phyloP scores from a whole-genome alignment of 1,284 basidiomycete genomes.

The Cutaneotrichosporon cavernicola region DNA sequence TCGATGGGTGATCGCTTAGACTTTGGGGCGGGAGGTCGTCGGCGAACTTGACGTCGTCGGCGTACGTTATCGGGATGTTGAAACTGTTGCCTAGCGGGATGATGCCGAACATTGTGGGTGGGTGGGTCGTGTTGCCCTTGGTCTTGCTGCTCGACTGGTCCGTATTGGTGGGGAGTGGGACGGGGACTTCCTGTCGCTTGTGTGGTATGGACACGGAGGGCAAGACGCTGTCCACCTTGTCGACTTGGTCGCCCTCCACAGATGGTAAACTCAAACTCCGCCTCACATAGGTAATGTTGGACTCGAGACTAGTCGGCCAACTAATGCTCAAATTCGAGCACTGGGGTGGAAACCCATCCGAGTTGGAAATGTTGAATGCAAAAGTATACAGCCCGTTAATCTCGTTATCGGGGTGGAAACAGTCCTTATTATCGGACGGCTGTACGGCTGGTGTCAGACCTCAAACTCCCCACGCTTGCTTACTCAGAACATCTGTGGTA shows the following conservation, averaged over 20 bases:
- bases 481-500: slow-evolving; percentile 48
- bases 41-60: slow-evolving; percentile 29
- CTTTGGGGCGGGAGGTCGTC: slow-evolving; percentile 34
- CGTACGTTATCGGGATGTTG: slow-evolving; percentile 47
- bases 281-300: not conserved
- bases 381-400: slow-evolving; percentile 48
- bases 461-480: slow-evolving; percentile 11
- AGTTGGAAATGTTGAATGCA: slow-evolving; percentile 45
- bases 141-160: slow-evolving; percentile 24
- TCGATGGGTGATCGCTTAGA: slow-evolving; percentile 42
- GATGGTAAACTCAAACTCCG: not conserved
- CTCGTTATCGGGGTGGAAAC: slow-evolving; percentile 39
- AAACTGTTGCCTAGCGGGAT: slow-evolving; percentile 51
- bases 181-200: not conserved
- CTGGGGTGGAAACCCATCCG: slow-evolving; percentile 40
- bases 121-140: slow-evolving; percentile 45
- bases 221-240: no score
- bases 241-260: no score
- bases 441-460: slow-evolving; percentile 34
- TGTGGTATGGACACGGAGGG: not conserved
- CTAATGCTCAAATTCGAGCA: slow-evolving; percentile 47
- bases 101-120: slow-evolving; percentile 50
- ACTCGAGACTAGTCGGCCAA: slow-evolving; percentile 48
- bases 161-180: not conserved
- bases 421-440: slow-evolving; percentile 29